Percentiles rank a stretch among this genome's conserved stretches.
These are phyloP conservation scores for Artomyces pyxidatus DNA, from an alignment of 768 basidiomycete species.

Conservation along the genomic window DNA sequence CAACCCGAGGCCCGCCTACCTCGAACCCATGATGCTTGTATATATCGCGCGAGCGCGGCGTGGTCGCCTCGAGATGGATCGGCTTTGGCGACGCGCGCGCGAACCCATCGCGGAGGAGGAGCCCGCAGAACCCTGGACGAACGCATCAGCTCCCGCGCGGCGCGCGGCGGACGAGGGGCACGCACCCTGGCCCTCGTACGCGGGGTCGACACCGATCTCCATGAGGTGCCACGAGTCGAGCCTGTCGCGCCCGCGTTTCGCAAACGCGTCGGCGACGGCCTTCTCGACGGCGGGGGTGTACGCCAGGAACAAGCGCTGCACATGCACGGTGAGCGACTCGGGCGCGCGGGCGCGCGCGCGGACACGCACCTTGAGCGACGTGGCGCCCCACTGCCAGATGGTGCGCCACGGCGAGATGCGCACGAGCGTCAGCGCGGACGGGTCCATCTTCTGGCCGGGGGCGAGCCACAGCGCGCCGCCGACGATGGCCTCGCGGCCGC, in stretches of 20 bases:
- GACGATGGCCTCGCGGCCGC: slow-evolving; percentile 10
- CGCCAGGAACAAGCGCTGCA: slow-evolving; percentile 1
- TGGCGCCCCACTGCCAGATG: slow-evolving; percentile 12
- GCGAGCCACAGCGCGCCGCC: slow-evolving; percentile 16
- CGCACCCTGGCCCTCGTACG: slow-evolving; percentile 13
- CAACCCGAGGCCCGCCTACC: slow-evolving; percentile 1
- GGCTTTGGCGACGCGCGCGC: slow-evolving; percentile 12
- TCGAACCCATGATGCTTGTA: slow-evolving; percentile 18
- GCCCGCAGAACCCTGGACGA: slow-evolving; percentile 11
- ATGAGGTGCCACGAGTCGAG: slow-evolving; percentile 15
- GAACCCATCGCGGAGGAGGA: slow-evolving; percentile 16
- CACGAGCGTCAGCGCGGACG: slow-evolving; percentile 6
- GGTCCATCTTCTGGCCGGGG: slow-evolving; percentile 12
- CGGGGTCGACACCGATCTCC: slow-evolving; percentile 12
- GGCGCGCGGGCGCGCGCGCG: neutral
- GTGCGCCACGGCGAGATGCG: slow-evolving; percentile 9
- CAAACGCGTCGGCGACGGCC: slow-evolving; percentile 5
- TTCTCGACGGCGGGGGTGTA: slow-evolving; percentile 11
- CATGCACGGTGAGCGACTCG: neutral
- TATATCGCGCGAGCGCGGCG: slow-evolving; percentile 13
- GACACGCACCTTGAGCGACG: slow-evolving; percentile 13
- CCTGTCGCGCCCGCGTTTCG: slow-evolving; percentile 4
- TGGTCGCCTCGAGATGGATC: slow-evolving; percentile 15
- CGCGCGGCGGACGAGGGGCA: neutral
- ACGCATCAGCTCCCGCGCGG: neutral